Percentiles rank a stretch among this genome's conserved stretches.
Conservation (phyloP, 2,329 filamentous ascomycete species). For the Gremmenia infestans region DNA sequence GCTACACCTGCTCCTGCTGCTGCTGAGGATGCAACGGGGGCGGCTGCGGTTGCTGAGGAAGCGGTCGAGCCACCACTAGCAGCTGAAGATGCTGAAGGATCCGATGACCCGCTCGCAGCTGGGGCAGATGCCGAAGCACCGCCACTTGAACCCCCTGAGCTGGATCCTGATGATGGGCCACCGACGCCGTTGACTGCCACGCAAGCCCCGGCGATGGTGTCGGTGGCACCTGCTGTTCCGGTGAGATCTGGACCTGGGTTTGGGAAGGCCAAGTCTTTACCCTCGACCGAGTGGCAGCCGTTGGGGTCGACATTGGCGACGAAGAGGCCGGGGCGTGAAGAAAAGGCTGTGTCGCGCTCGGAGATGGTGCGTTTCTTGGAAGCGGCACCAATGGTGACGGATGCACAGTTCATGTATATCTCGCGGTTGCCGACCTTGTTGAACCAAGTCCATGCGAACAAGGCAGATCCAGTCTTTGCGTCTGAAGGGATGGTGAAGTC, state of each 20-base stretch:
- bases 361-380: conserved; percentile 9
- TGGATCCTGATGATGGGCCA: conserved; percentile 6
- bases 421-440: conserved; percentile 57
- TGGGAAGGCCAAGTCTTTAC: conserved; percentile 48
- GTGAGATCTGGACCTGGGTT: conserved; percentile 42
- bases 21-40: not conserved
- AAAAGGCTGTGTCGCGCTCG: conserved; percentile 32
- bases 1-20: not conserved
- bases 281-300: conserved; percentile 45
- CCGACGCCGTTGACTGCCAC: conserved; percentile 19
- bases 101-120: not conserved
- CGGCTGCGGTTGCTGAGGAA: not conserved
- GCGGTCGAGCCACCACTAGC: not conserved
- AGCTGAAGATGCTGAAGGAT: not conserved
- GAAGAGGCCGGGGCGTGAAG: conserved; percentile 50
- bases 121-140: not conserved
- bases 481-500: conserved; percentile 28
- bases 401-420: conserved; percentile 64
- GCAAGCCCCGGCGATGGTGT: conserved; percentile 22
- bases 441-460: conserved; percentile 49
- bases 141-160: conserved; percentile 1
- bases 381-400: conserved; percentile 42
- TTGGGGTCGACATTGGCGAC: conserved; percentile 48
- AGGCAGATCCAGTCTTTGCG: conserved; percentile 15
- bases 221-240: conserved; percentile 7